Evolutionary conservation across 1,139 yeast species (phyloP), one percentile per base, ranked within the genome.

Genomic region (Suhomyces panamericanus): DNA sequence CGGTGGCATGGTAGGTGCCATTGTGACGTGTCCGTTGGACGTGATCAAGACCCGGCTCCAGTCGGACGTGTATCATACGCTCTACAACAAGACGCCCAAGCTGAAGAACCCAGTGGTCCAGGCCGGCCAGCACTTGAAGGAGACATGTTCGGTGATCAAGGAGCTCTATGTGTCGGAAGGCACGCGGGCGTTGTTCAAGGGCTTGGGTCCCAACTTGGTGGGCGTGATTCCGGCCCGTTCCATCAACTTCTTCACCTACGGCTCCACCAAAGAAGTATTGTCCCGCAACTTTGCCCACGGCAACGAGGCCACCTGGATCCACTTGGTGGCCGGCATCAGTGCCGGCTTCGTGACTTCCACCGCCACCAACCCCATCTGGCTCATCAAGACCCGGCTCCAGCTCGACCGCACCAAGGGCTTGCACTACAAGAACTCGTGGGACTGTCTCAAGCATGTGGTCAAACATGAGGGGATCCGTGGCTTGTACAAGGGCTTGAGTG

Each of bases 171-270:
- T 66, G 22, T 70, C 71, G 24, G 99, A 93, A 66, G 99, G 99
- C 1, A 72, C 83, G 22, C 70, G 87, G 38, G 93, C 98, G 2
- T 72, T 95, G 41, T 95, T 93, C 67, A 87, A 87, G 66, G 99
- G 99, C 12, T 72, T 93, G 39, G 99, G 99, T 0, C 99, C 99
- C 5, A 93, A 91, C 58, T 73, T 95, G 54, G 95, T 93, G 15
- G 99, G 99, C 38, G 99, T 93, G n/a, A 91, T 95, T 38, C 99
- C 99, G 0, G 98, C 99, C 1, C 77, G 99, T 61, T 87, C 97
- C 20, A 95, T 95, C 54, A 95, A 95, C 66, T 95, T 95, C 65
- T 91, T 91, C 73, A 89, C 98, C 0, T 95, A 95, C 63, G 96
- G 97, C n/a, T 73, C 88, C 15, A 82, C 95, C 8, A 95, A 95